Percentiles rank a stretch among this genome's conserved stretches.
These are phyloP conservation scores for Diaporthe sp. DNA, from an alignment of 2,329 filamentous ascomycete genomes.

Conservation along the genomic window DNA sequence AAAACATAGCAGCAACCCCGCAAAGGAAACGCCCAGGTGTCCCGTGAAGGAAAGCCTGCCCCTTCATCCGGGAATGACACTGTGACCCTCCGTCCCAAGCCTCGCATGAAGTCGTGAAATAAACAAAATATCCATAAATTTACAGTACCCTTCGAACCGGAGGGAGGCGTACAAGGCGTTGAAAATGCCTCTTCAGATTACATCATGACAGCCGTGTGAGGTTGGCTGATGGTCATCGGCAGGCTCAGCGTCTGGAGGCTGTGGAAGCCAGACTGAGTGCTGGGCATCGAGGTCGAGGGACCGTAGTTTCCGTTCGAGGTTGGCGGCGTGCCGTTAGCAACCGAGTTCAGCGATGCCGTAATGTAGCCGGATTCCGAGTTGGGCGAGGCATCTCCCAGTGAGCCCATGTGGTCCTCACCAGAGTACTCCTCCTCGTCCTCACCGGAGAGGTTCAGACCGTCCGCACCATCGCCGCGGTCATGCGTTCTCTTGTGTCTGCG, in stretches of 20 bases:
- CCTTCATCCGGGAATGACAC: constrained; percentile 35
- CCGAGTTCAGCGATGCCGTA: constrained; percentile 62
- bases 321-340: constrained; percentile 49
- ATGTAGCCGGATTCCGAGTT: constrained; percentile 76
- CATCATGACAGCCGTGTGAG: constrained; percentile 52
- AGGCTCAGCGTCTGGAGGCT: constrained; percentile 73
- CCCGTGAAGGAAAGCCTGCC: constrained; percentile 34
- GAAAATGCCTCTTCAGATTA: constrained; percentile 40
- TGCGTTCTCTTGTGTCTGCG: constrained; percentile 87
- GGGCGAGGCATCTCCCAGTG: constrained; percentile 83
- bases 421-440: constrained; percentile 88
- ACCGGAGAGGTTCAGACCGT: constrained; percentile 75
- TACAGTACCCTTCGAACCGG: constrained; percentile 34
- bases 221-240: constrained; percentile 73
- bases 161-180: constrained; percentile 4
- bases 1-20: constrained; percentile 22
- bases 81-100: constrained; percentile 18
- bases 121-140: constrained; percentile 38
- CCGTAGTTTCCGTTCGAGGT: constrained; percentile 48
- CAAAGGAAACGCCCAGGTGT: constrained; percentile 34
- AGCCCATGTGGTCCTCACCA: constrained; percentile 86
- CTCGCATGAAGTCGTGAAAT: constrained; percentile 38
- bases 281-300: constrained; percentile 47
- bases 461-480: constrained; percentile 73
- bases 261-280: constrained; percentile 60